Conservation (phyloP, 768 basidiomycete species). For the Myochromella boudieri region DNA sequence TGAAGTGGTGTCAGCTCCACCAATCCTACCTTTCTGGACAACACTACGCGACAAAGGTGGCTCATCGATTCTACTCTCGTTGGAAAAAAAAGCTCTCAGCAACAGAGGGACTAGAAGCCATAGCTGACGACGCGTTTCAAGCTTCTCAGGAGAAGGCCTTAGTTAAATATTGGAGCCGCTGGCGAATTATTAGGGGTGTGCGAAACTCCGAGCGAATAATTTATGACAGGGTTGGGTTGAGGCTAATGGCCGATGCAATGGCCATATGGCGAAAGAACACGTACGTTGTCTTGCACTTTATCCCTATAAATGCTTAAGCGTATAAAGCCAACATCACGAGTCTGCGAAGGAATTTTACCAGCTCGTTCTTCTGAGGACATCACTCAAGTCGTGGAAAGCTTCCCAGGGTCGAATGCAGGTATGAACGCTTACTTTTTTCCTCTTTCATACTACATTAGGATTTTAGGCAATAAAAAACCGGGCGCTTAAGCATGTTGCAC, state of each 20-base stretch:
- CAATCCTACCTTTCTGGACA: conserved; percentile 50
- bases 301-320: not conserved
- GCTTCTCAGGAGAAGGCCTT: conserved; percentile 35
- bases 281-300: conserved; percentile 17
- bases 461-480: conserved; percentile 53
- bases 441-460: not conserved
- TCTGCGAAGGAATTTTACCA: conserved; percentile 45
- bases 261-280: conserved; percentile 43
- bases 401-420: conserved; percentile 51
- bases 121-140: conserved; percentile 49
- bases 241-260: conserved; percentile 50
- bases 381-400: conserved; percentile 56
- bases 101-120: conserved; percentile 43
- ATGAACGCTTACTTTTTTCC: conserved; percentile 21
- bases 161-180: conserved; percentile 51
- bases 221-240: conserved; percentile 39
- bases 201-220: conserved; percentile 45
- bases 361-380: conserved; percentile 40
- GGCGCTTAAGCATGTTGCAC: conserved; percentile 53
- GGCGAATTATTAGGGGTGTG: conserved; percentile 50
- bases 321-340: conserved; percentile 42
- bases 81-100: conserved; percentile 52
- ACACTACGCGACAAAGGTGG: conserved; percentile 45
- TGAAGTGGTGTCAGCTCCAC: conserved; percentile 63
- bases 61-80: conserved; percentile 40